These are phyloP conservation scores for Melampsora americana DNA, from an alignment of 1,284 basidiomycete genomes.

Conservation along the genomic window DNA sequence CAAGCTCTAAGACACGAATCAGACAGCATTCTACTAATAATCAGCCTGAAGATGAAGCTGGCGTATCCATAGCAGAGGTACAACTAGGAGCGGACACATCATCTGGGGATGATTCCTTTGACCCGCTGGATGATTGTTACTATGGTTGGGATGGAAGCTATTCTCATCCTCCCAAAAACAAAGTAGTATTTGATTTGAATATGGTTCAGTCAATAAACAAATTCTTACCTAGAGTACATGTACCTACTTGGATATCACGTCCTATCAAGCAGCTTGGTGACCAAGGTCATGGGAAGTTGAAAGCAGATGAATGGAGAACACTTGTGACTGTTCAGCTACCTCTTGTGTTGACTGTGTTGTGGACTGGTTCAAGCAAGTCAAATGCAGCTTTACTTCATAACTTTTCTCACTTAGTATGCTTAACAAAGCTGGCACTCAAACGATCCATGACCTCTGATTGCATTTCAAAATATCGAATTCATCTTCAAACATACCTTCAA, in stretches of 20 bases:
- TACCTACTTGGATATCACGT: slow-evolving; percentile 26
- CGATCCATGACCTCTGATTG: slow-evolving; percentile 1
- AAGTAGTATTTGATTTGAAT: slow-evolving; percentile 9
- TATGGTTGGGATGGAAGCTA: slow-evolving; percentile 23
- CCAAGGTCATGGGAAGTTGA: slow-evolving; percentile 18
- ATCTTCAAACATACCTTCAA: slow-evolving; percentile 15
- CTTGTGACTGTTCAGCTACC: slow-evolving; percentile 20
- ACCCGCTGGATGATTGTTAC: slow-evolving; percentile 2
- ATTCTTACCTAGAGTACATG: not conserved
- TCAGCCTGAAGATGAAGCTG: too few species aligned
- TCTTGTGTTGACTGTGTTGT: slow-evolving; percentile 23
- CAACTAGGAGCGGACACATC: not conserved
- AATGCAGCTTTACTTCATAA: slow-evolving; percentile 5
- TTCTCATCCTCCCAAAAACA: not conserved
- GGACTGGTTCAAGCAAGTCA: not conserved
- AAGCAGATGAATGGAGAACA: slow-evolving; percentile 44
- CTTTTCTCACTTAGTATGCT: slow-evolving; percentile 23
- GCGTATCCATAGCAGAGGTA: not conserved
- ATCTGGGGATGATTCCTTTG: slow-evolving; percentile 6
- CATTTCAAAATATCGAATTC: slow-evolving; percentile 9
- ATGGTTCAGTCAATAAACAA: slow-evolving; percentile 14
- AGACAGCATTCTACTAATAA: not conserved
- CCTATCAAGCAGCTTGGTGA: slow-evolving; percentile 23
- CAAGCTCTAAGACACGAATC: not conserved
- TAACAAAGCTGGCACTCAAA: slow-evolving; percentile 26